phyloP scores from a whole-genome alignment of 495 filamentous ascomycete genomes.

The Hypoxylon fragiforme region DNA sequence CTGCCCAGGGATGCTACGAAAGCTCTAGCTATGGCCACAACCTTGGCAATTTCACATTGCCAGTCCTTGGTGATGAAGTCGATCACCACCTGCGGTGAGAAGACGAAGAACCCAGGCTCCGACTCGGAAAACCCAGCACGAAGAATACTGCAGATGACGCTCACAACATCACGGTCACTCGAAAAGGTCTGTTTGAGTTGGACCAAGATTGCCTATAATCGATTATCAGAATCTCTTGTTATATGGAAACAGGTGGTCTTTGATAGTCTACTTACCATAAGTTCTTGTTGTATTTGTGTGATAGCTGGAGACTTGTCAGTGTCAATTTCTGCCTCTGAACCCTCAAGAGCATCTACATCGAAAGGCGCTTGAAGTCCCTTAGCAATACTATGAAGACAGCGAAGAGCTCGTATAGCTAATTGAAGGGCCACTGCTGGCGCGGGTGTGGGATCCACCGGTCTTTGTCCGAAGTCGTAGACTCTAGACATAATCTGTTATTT shows the following conservation, averaged over 20 bases:
- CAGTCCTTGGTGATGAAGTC: conserved; percentile 62
- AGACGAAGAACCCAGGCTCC: conserved; percentile 74
- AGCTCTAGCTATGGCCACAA: conserved; percentile 77
- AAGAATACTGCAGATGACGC: conserved; percentile 74
- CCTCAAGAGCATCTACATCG: conserved; percentile 65
- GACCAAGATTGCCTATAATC: conserved; percentile 46
- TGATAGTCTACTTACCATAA: conserved; percentile 38
- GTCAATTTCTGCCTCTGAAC: conserved; percentile 56
- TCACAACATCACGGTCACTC: conserved; percentile 69
- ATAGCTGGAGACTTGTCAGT: neutral
- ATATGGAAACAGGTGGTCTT: too few relatives aligned
- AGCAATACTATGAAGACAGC: conserved; percentile 76
- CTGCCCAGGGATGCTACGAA: conserved; percentile 69
- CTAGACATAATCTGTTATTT: conserved; percentile 38
- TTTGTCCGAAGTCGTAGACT: conserved; percentile 43
- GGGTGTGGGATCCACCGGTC: conserved; percentile 31
- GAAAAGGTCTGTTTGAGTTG: conserved; percentile 58
- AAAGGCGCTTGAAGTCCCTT: conserved; percentile 75
- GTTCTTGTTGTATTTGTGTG: conserved; percentile 32
- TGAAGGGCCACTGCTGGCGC: conserved; percentile 50
- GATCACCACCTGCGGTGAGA: conserved; percentile 70
- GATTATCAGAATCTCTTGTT: neutral
- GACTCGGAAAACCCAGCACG: conserved; percentile 79
- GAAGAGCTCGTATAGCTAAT: conserved; percentile 65
- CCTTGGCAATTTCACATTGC: conserved; percentile 59